Evolutionary conservation across 2,329 filamentous ascomycete species (phyloP), one percentile per base, ranked within the genome.

Genomic region (Neobulgaria alba): DNA sequence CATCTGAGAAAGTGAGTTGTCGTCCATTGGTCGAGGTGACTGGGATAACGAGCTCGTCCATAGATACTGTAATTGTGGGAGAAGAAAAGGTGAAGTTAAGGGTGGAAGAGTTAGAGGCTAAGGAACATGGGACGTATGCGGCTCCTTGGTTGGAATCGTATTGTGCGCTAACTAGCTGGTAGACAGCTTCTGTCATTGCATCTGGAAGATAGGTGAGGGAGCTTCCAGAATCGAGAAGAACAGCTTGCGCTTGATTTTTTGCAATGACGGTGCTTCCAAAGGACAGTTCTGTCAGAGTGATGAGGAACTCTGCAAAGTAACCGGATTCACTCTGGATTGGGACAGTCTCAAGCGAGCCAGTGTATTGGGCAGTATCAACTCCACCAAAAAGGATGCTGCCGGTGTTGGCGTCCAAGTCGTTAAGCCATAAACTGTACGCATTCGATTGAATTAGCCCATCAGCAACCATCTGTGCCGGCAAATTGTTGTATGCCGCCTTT

Each of bases 341-440:
- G 2, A 90, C 60, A 0, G 80, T 84, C 44, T 75, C 60, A 20
- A 90, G 67, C 3, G 68, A 57, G 15, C 81, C 83, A 2, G 63
- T 56, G 57, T 75, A 89, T 49, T 80, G 77, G 16, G 64, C 74
- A 2, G 69, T 74, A 60, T 89, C 81, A 42, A 89, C 72, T 20
- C 85, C 84, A 20, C 84, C 84, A 51, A 89, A 89, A 1, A 89
- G 64, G 39, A 89, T 78, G 45, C 67, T 79, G 39, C 84, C 84
- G 0, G 68, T 75, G 52, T 62, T 74, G 17, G 81, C 67, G 47
- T 79, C 71, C 5, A 86, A 64, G 55, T 87, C 82, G 61, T 88
- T 82, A 14, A 88, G 67, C 77, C 80, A 88, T 32, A 90, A 62
- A 55, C 80, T 85, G 63, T 81, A 89, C 2, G 82, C 79, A 40